These are phyloP conservation scores for Erythrobasidium hasegawianum DNA, from an alignment of 1,284 basidiomycete genomes.

Conservation along the genomic window DNA sequence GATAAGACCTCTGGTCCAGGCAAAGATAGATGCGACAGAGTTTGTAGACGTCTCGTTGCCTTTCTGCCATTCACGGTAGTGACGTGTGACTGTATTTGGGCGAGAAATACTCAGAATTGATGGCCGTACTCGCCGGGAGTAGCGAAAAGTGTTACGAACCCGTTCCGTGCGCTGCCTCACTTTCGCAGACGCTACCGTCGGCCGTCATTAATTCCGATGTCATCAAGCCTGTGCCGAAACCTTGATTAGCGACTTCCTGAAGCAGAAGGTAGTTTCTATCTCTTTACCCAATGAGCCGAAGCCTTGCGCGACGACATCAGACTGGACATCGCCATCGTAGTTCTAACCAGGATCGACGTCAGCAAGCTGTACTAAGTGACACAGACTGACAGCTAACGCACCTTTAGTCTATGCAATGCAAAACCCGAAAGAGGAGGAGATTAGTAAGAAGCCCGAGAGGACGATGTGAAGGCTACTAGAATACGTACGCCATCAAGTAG, in stretches of 20 bases:
- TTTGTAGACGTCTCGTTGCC: conserved; percentile 83
- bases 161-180: conserved; percentile 68
- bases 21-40: conserved; percentile 97
- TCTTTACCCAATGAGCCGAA: conserved; percentile 8
- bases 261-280: too few relatives aligned
- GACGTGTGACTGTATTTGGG: conserved; percentile 88
- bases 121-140: conserved; percentile 22
- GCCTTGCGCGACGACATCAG: conserved; percentile 38
- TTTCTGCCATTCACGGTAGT: conserved; percentile 96
- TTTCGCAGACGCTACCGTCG: conserved; percentile 84
- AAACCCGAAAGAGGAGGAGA: too few relatives aligned
- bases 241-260: too few relatives aligned
- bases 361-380: too few relatives aligned
- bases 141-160: neutral
- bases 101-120: conserved; percentile 33
- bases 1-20: conserved; percentile 92
- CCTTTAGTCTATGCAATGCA: too few relatives aligned
- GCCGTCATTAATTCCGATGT: too few relatives aligned
- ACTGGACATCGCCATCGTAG: conserved; percentile 87
- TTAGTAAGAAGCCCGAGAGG: too few relatives aligned
- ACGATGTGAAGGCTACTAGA: too few relatives aligned
- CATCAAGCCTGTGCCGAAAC: conserved; percentile 64
- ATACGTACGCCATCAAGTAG: conserved; percentile 80
- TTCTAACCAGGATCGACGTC: conserved; percentile 52
- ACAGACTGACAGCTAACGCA: too few relatives aligned